Conservation (phyloP, 306 rosid species). For the Nissolia schottii region DNA sequence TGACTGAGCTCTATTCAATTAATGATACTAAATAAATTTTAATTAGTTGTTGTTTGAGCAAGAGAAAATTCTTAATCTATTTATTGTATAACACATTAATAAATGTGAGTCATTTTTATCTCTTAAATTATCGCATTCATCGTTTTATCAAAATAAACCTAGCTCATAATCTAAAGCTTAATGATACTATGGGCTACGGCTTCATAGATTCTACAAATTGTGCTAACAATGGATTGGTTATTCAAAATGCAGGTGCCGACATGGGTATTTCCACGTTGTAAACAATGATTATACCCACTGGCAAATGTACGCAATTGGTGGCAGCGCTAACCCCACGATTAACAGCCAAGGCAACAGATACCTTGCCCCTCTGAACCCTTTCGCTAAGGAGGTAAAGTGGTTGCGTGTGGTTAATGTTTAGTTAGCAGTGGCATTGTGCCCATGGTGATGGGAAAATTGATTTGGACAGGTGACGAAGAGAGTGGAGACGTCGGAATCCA, state of each 20-base stretch:
- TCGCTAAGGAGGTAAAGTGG: conserved; percentile 78
- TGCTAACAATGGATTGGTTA: background rate
- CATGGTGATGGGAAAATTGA: background rate
- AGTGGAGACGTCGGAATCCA: conserved; percentile 32
- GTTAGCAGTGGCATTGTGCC: background rate
- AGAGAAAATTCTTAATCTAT: too few species aligned
- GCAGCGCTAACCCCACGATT: conserved; percentile 94
- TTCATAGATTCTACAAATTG: background rate
- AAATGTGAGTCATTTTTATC: background rate
- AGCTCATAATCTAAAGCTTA: too few species aligned
- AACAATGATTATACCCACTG: conserved; percentile 98
- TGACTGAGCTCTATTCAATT: too few species aligned
- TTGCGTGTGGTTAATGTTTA: background rate
- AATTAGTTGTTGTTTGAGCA: too few species aligned
- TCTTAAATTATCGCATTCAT: too few species aligned
- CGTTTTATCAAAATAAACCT: too few species aligned
- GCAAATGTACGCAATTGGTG: conserved; percentile 99
- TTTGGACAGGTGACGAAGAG: conserved; percentile 82
- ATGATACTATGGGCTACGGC: background rate
- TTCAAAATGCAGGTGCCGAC: conserved; percentile 76
- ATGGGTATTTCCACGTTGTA: conserved; percentile 97
- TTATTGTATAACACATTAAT: too few species aligned
- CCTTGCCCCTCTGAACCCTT: conserved; percentile 74
- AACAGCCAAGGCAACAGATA: conserved; percentile 98
- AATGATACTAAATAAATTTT: too few species aligned